Evolutionary conservation across 306 rosid genomes (phyloP).

Genomic region (Vigna unguiculata): DNA sequence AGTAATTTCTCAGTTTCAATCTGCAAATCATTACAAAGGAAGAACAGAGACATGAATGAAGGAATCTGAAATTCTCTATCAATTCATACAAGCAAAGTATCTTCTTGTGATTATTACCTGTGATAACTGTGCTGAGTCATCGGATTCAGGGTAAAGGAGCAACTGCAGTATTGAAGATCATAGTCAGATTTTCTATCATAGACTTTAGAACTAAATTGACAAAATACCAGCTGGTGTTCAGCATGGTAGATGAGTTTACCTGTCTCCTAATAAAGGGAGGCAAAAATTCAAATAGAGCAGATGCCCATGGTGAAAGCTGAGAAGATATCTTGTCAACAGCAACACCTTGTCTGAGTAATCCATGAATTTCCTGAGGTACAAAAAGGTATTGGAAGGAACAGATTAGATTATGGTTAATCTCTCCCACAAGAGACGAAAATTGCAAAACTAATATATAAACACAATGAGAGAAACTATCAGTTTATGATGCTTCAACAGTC

Average conservation of each 20-base stretch:
- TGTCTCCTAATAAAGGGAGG: slow-evolving; percentile 92
- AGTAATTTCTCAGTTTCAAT: slow-evolving; percentile 97
- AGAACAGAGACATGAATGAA: slow-evolving; percentile 35
- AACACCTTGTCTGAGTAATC: slow-evolving; percentile 80
- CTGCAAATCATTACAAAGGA: slow-evolving; percentile 51
- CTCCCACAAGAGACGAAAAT: not conserved
- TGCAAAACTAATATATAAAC: slow-evolving; percentile 10
- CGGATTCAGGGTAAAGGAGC: slow-evolving; percentile 95
- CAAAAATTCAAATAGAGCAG: slow-evolving; percentile 91
- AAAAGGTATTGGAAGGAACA: slow-evolving; percentile 19
- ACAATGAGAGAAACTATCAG: slow-evolving; percentile 6
- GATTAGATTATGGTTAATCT: slow-evolving; percentile 8
- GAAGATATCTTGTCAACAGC: slow-evolving; percentile 69
- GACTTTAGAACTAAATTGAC: slow-evolving; percentile 3
- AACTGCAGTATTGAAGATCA: slow-evolving; percentile 61
- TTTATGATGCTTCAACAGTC: slow-evolving; percentile 36
- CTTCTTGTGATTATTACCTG: slow-evolving; percentile 66
- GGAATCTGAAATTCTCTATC: slow-evolving; percentile 36
- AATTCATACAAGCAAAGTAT: slow-evolving; percentile 12
- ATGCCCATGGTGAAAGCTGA: slow-evolving; percentile 99
- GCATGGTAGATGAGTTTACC: slow-evolving; percentile 52
- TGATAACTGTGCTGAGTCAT: slow-evolving; percentile 97
- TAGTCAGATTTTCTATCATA: slow-evolving; percentile 23
- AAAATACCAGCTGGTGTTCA: not conserved
- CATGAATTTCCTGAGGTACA: slow-evolving; percentile 88